phyloP scores from a whole-genome alignment of 306 rosid species.

The Cicer yamashitae region DNA sequence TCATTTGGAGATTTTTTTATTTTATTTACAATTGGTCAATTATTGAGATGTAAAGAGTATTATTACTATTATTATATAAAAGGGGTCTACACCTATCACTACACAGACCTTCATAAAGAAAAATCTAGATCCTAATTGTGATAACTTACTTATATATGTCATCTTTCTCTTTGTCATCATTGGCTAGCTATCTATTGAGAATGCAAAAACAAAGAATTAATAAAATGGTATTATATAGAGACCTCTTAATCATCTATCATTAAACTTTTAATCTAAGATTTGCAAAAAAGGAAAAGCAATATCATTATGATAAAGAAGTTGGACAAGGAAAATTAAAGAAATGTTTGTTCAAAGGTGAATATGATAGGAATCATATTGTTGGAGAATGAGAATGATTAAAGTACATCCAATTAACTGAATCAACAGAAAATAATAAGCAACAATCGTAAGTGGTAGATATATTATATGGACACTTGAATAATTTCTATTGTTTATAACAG shows the following conservation, averaged over 20 bases:
- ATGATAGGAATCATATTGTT: constrained; percentile 53
- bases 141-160: constrained; percentile 62
- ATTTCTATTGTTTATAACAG: constrained; percentile 30
- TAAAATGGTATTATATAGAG: constrained; percentile 37
- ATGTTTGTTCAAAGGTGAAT: constrained; percentile 59
- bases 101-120: constrained; percentile 54
- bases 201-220: constrained; percentile 51
- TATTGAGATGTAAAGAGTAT: no score
- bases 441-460: constrained; percentile 47
- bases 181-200: constrained; percentile 43
- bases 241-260: constrained; percentile 56
- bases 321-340: constrained; percentile 65
- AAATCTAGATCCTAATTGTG: constrained; percentile 57
- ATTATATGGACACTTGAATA: constrained; percentile 36
- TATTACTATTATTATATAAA: neutral
- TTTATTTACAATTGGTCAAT: no score
- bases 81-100: constrained; percentile 43
- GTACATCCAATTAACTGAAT: constrained; percentile 56
- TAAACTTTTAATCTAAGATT: constrained; percentile 62
- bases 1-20: no score
- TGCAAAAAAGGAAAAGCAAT: constrained; percentile 58
- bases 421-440: constrained; percentile 53
- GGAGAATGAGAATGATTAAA: constrained; percentile 49
- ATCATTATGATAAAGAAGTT: constrained; percentile 59
- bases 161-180: constrained; percentile 49